phyloP scores from a whole-genome alignment of 441 rosid species.

The Adansonia rubrostipa region DNA sequence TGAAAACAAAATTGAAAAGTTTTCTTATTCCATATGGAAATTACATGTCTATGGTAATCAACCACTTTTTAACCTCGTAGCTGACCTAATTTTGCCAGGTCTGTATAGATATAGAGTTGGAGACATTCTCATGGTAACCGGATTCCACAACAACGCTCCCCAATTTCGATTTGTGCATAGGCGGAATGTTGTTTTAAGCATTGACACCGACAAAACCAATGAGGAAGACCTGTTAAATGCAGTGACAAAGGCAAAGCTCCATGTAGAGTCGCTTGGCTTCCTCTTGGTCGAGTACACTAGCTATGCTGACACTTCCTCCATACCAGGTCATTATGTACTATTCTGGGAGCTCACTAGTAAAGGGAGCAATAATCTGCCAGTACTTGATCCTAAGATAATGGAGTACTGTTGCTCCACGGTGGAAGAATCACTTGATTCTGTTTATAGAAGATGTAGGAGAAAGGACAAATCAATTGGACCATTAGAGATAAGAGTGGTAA shows the following conservation, averaged over 20 bases:
- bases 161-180: slow-evolving; percentile 78
- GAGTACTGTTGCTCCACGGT: slow-evolving; percentile 72
- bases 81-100: slow-evolving; percentile 41
- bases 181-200: slow-evolving; percentile 75
- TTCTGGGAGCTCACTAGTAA: slow-evolving; percentile 79
- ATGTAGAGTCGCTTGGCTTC: slow-evolving; percentile 59
- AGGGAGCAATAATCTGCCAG: slow-evolving; percentile 39
- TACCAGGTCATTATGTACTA: slow-evolving; percentile 88
- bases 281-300: slow-evolving; percentile 79
- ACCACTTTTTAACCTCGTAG: background rate
- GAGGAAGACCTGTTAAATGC: slow-evolving; percentile 86
- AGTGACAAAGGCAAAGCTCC: slow-evolving; percentile 64
- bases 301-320: slow-evolving; percentile 70
- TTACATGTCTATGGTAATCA: background rate
- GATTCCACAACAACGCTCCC: slow-evolving; percentile 80
- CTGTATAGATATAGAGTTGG: slow-evolving; percentile 85
- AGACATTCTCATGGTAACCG: slow-evolving; percentile 77
- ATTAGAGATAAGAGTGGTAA: slow-evolving; percentile 81
- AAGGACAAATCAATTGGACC: slow-evolving; percentile 81
- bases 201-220: slow-evolving; percentile 85
- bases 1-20: background rate
- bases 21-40: background rate
- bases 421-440: slow-evolving; percentile 80
- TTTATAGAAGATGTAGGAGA: slow-evolving; percentile 76
- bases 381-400: slow-evolving; percentile 54